Evolutionary conservation across 2,329 filamentous ascomycete species (phyloP).

Genomic region (Purpureocillium takamizusanense): DNA sequence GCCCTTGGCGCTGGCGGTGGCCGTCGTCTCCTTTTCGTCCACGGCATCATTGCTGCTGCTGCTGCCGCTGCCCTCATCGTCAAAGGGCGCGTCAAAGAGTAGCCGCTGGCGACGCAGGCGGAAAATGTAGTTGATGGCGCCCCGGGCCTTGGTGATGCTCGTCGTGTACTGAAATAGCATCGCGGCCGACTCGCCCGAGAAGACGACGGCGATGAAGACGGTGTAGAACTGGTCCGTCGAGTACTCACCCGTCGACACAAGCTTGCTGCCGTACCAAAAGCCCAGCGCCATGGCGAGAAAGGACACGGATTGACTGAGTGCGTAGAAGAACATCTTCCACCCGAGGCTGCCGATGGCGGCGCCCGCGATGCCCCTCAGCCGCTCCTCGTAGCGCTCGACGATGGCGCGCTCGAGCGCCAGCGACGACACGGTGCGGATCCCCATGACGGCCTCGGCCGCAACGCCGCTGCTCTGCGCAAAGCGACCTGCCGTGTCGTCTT

Average conservation of each 20-base stretch:
- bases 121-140: conserved; percentile 40
- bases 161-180: conserved; percentile 37
- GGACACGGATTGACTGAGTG: conserved; percentile 29
- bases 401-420: conserved; percentile 36
- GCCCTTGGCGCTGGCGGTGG: conserved; percentile 12
- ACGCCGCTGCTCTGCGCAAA: conserved; percentile 38
- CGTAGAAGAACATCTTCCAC: conserved; percentile 31
- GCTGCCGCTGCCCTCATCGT: conserved; percentile 12
- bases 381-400: conserved; percentile 22
- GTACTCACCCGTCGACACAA: conserved; percentile 37
- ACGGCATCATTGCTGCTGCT: conserved; percentile 2
- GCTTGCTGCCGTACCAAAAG: conserved; percentile 31
- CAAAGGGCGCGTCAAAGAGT: conserved; percentile 19
- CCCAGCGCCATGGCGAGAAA: conserved; percentile 28
- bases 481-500: conserved; percentile 30
- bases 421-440: conserved; percentile 39
- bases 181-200: conserved; percentile 31
- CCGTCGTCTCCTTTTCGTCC: not conserved
- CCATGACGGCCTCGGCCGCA: conserved; percentile 39
- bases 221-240: conserved; percentile 36
- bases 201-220: conserved; percentile 41
- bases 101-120: conserved; percentile 23
- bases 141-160: conserved; percentile 40
- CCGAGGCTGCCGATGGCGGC: conserved; percentile 19
- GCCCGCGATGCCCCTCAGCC: conserved; percentile 20